Evolutionary conservation across 306 rosid species (phyloP), one percentile per base, ranked within the genome.

Genomic region (Comarum palustre): DNA sequence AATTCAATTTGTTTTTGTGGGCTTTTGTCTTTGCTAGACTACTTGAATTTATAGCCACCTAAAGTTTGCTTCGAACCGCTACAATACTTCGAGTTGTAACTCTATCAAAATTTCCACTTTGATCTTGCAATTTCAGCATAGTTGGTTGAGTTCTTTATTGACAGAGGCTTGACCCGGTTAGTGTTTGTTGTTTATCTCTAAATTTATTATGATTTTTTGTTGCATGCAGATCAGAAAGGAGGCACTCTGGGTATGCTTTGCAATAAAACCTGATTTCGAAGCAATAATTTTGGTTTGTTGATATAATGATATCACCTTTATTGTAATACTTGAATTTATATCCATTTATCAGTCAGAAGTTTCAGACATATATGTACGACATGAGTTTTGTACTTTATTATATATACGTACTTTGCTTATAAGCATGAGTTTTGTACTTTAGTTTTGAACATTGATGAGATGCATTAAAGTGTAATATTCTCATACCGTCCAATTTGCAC

Each of bases 241-340:
- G 75, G 97, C 97, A 24, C 95, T 94, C 36, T 89, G 96, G 97
- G 96, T 97, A 45, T 91, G 97, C 86, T 94, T 89, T 75, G 92
- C 98, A 36, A 17, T 94, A 89, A 84, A 68, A 77, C 98, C 98
- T 71, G 68, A 83, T 85, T 75, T 64, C 73, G 98, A 88, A 82
- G 97, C 98, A 77, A 86, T 91, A 97, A 87, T 59, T 74, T 22
- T 96, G 77, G 98, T 93, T 43, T 66, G 97, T 83, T 68, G 66
- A 66, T 62, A 61, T 15, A n/a, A 16, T 11, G 34, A 2, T 39
- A 9, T 39, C 43, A 52, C 8, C 38, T 55, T 27, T 16, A n/a
- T 54, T 29, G 4, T 36, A 0, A 1, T 50, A 41, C 15, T 54
- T 11, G 32, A 24, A 27, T 47, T n/a, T 60, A 8, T 41, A 16